Base-by-base conservation (phyloP, 441 rosid species). In the Syzygium malaccense region DNA sequence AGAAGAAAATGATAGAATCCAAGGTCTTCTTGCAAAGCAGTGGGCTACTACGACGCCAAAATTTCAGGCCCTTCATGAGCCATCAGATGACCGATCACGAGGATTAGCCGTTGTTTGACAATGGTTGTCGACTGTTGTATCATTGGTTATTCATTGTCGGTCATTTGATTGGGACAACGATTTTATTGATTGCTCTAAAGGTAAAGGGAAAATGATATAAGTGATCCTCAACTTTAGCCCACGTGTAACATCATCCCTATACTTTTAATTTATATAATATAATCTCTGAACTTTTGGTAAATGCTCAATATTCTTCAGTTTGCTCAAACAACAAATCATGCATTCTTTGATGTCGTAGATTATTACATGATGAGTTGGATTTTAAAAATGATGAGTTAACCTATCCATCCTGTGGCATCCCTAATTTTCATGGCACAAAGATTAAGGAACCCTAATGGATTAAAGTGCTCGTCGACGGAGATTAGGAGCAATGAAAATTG, bases 171-270 rank as follows among this genome's bases (percentile, higher is more conserved):
- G 4, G 20, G 37, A 64, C 0, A 0, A 7, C 0, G 4, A 64
- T 7, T 2, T 30, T 4, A 19, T 30, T 1, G 5, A 30, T 30
- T 19, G 12, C 1, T 0, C 41, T 30, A 64, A 64, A 57, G 7
- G 9, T 64, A 30, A 64, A 30, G 3, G 2, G 3, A 64, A 30
- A 64, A 64, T 17, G 0, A 64, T 0, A 30, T 7, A 15, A 7
- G 15, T 0, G 7, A 0, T 30, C 3, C 0, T 2, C 8, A 0
- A 17, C 2, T 64, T 17, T 8, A 2, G 0, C 1, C 8, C 0
- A 64, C 8, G 9, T 64, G 1, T 0, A 64, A 64, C 2, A 0
- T 1, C 0, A 1, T 64, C 0, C 2, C 1, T 30, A 7, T 0
- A 8, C 5, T 68, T 20, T 71, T 4, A 11, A 10, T 75, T 23